These are phyloP conservation scores for Sextonia rubra DNA, from an alignment of 164 flowering plant genomes.

Conservation along the genomic window DNA sequence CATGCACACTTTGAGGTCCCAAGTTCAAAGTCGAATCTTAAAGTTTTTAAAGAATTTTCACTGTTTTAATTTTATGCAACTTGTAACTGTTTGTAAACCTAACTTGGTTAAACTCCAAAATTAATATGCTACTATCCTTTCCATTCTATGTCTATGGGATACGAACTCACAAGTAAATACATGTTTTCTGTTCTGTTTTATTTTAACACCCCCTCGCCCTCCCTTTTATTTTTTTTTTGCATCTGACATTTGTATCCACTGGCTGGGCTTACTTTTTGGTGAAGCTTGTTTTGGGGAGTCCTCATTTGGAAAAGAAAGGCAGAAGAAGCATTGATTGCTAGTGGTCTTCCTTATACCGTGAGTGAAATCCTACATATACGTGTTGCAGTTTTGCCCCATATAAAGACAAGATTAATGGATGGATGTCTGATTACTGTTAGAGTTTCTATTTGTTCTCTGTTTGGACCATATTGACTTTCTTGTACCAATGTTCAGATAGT, in stretches of 20 bases:
- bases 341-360: slow-evolving; percentile 92
- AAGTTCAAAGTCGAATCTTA: not conserved
- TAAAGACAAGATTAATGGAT: not conserved
- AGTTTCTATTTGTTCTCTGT: not conserved
- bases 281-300: slow-evolving; percentile 96
- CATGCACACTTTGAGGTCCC: not conserved
- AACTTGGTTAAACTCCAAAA: not conserved
- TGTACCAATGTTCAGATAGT: slow-evolving; percentile 62
- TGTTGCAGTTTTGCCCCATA: not conserved
- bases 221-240: too few relatives aligned
- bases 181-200: not conserved
- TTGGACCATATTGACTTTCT: slow-evolving; percentile 9
- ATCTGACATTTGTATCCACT: not conserved
- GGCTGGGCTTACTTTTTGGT: slow-evolving; percentile 7
- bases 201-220: too few relatives aligned
- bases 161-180: not conserved
- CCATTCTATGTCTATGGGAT: not conserved
- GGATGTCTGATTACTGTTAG: not conserved
- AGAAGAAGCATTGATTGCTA: slow-evolving; percentile 86
- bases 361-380: slow-evolving; percentile 27
- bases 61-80: too few relatives aligned
- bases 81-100: not conserved
- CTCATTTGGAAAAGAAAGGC: slow-evolving; percentile 95
- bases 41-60: not conserved
- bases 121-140: not conserved